Percentiles rank a stretch among this genome's conserved stretches.
These are phyloP conservation scores for Alternaria brassicicola DNA, from an alignment of 2,329 filamentous ascomycete species.

Conservation along the genomic window DNA sequence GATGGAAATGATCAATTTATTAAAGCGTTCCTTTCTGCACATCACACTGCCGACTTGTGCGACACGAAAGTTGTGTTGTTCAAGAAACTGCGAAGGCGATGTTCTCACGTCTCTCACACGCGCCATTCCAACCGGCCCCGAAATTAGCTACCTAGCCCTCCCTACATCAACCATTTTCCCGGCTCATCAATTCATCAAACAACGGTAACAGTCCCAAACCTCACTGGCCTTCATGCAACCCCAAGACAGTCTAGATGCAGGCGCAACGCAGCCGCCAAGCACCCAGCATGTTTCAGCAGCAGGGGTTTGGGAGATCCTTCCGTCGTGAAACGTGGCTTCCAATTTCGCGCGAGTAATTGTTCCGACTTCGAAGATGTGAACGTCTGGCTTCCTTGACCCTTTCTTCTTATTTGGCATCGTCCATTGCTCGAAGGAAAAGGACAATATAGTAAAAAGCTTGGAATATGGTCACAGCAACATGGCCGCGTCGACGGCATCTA, in stretches of 20 bases:
- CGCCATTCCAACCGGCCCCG: conserved; percentile 13
- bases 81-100: background rate
- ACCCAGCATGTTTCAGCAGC: conserved; percentile 20
- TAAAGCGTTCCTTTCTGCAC: background rate
- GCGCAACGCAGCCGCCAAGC: conserved; percentile 11
- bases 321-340: conserved; percentile 29
- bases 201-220: background rate
- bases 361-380: background rate
- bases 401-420: background rate
- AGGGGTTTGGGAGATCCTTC: conserved; percentile 15
- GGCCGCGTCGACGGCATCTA: background rate
- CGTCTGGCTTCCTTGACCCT: background rate
- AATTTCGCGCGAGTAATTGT: background rate
- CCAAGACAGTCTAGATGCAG: conserved; percentile 9
- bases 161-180: conserved; percentile 19
- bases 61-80: background rate
- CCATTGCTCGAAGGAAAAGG: background rate
- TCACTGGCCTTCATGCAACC: background rate
- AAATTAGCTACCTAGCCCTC: background rate
- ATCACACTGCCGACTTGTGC: background rate
- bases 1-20: background rate
- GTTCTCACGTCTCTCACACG: conserved; percentile 1
- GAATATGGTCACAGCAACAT: conserved; percentile 3
- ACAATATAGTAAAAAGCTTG: background rate
- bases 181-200: conserved; percentile 10